Conservation (phyloP, 148 eudicot species). For the Dianthus caryophyllus region DNA sequence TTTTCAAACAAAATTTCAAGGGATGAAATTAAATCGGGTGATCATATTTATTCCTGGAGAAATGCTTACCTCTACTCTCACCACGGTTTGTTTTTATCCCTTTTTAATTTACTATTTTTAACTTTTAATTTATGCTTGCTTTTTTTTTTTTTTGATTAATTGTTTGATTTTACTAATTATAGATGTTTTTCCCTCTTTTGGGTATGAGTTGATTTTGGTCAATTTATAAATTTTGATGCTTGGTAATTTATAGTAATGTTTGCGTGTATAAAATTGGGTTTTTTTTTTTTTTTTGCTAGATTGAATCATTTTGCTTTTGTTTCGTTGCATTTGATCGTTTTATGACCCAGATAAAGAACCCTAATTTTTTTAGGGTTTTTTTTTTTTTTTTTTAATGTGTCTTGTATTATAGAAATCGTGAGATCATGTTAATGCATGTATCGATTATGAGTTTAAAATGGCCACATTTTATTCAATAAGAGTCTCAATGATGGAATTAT, state of each 20-base stretch:
- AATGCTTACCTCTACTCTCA: constrained; percentile 55
- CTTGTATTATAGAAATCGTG: too few species aligned
- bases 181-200: background rate
- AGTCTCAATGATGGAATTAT: too few species aligned
- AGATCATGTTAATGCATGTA: too few species aligned
- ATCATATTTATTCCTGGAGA: constrained; percentile 79
- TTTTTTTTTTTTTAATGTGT: too few species aligned
- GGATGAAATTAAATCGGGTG: constrained; percentile 51
- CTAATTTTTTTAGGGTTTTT: background rate
- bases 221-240: background rate
- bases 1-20: constrained; percentile 49
- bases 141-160: background rate
- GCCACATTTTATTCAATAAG: too few species aligned
- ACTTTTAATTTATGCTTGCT: background rate
- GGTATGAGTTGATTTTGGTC: background rate
- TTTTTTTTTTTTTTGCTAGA: too few species aligned
- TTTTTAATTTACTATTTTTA: background rate
- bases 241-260: constrained; percentile 8
- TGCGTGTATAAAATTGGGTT: background rate
- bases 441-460: too few species aligned
- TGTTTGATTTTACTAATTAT: background rate
- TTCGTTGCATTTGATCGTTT: background rate
- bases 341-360: background rate
- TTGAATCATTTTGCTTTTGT: background rate
- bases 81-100: constrained; percentile 41